These are phyloP conservation scores for Rhizopus arrhizus DNA, from an alignment of 371 early-diverging fungal genomes.

Conservation along the genomic window DNA sequence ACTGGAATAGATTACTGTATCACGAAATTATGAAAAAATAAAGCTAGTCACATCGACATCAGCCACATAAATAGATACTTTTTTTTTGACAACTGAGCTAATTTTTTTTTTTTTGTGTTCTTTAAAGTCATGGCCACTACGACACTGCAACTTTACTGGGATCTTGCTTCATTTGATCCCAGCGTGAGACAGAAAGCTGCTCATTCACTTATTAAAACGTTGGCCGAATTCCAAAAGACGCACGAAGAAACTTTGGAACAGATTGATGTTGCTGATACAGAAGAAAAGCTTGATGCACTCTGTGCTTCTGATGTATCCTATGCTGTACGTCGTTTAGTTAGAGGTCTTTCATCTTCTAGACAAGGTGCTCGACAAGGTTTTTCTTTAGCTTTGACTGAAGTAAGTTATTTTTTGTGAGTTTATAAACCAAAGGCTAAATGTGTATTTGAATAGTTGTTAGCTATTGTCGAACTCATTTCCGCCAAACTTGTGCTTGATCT, in stretches of 20 bases:
- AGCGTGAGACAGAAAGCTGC: conserved; percentile 57
- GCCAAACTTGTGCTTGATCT: conserved; percentile 68
- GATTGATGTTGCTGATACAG: conserved; percentile 49
- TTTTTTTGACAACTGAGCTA: background rate
- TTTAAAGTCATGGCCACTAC: conserved; percentile 29
- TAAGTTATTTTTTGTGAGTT: conserved; percentile 19
- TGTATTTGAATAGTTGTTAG: conserved; percentile 34
- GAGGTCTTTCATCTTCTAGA: conserved; percentile 86
- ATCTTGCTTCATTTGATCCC: conserved; percentile 69
- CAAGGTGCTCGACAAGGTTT: conserved; percentile 95
- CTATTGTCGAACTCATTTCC: conserved; percentile 48
- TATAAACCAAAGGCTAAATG: background rate
- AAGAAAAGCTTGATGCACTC: conserved; percentile 64
- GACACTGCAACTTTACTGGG: conserved; percentile 68
- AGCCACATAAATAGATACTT: background rate
- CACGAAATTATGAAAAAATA: conserved; percentile 31
- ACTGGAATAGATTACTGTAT: conserved; percentile 47
- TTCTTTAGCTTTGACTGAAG: conserved; percentile 89
- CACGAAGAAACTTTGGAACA: conserved; percentile 40
- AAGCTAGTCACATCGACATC: background rate
- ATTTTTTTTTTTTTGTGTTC: conserved; percentile 1
- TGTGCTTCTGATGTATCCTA: conserved; percentile 81
- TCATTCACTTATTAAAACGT: conserved; percentile 44
- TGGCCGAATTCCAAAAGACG: conserved; percentile 52
- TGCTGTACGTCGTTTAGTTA: conserved; percentile 83